A percentile compares a stretch with the other conserved stretches of the same genome.
Conservation (phyloP, 371 early-diverging fungal genomes). For the Lichtheimia corymbifera region DNA sequence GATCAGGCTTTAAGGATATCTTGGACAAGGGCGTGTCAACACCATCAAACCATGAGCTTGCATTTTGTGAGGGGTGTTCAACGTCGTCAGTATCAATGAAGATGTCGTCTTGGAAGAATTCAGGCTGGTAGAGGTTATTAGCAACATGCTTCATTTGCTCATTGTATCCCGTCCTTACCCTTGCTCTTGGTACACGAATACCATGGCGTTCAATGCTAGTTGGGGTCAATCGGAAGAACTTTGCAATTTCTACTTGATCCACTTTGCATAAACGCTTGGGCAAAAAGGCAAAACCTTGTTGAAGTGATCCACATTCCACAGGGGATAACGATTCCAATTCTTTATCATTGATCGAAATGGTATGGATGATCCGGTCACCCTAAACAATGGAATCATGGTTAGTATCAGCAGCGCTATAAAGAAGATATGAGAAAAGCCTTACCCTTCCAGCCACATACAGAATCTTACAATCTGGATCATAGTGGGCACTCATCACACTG, state of each 20-base stretch:
- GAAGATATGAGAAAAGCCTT: constrained; percentile 14
- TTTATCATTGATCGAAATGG: constrained; percentile 28
- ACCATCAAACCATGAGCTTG: constrained; percentile 62
- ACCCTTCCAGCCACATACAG: constrained; percentile 68
- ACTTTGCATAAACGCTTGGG: constrained; percentile 71
- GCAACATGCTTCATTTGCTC: not conserved
- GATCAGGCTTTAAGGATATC: constrained; percentile 60
- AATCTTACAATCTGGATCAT: constrained; percentile 67
- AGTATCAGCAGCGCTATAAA: not conserved
- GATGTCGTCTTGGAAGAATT: constrained; percentile 88
- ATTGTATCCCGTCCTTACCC: constrained; percentile 31
- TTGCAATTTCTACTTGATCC: constrained; percentile 64
- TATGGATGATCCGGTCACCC: constrained; percentile 60
- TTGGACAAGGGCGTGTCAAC: constrained; percentile 17
- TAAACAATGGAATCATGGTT: no score
- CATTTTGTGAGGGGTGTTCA: constrained; percentile 49
- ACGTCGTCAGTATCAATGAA: constrained; percentile 69
- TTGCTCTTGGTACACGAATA: constrained; percentile 75
- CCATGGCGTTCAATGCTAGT: constrained; percentile 69
- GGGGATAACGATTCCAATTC: constrained; percentile 55
- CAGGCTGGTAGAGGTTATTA: constrained; percentile 42
- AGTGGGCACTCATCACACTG: constrained; percentile 67
- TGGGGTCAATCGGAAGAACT: constrained; percentile 67
- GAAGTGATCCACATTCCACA: constrained; percentile 59
- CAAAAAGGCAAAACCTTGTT: constrained; percentile 68